phyloP scores from a whole-genome alignment of 768 basidiomycete genomes.

The Dendrothele bispora region DNA sequence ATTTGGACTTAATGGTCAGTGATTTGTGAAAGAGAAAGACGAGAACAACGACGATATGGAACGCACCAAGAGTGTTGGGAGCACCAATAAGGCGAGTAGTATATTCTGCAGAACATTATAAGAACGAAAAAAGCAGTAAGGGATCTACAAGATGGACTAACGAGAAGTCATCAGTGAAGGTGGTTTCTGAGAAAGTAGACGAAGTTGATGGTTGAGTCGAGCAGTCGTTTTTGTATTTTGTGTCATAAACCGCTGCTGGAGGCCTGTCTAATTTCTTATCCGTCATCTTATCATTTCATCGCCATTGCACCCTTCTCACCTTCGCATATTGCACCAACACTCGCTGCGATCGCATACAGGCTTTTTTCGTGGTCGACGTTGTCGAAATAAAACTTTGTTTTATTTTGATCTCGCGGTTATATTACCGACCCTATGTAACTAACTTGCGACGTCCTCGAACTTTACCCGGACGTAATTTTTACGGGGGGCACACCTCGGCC shows the following conservation, averaged over 20 bases:
- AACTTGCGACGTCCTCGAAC: too few relatives aligned
- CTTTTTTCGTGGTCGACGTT: not conserved
- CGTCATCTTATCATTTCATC: not conserved
- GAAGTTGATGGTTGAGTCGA: constrained; percentile 65
- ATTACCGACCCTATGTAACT: not conserved
- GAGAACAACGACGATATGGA: constrained; percentile 12
- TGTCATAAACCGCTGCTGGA: constrained; percentile 3
- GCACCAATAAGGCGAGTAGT: constrained; percentile 80
- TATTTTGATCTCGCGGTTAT: too few relatives aligned
- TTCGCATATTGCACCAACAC: not conserved
- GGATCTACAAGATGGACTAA: constrained; percentile 31
- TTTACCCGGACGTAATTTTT: not conserved
- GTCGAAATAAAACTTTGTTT: not conserved
- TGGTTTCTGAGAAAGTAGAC: constrained; percentile 48
- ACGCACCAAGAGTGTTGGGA: constrained; percentile 88
- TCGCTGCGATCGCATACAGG: constrained; percentile 5
- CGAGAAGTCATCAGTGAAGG: constrained; percentile 51
- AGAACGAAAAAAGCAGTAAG: constrained; percentile 15
- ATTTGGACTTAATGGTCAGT: constrained; percentile 8
- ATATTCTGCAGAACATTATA: constrained; percentile 48
- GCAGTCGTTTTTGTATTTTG: constrained; percentile 37
- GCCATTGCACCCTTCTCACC: constrained; percentile 1
- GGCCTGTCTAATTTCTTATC: not conserved
- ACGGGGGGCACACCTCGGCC: not conserved
- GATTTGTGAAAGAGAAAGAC: constrained; percentile 16